These are phyloP conservation scores for Blumeria hordei DNA, from an alignment of 2,329 filamentous ascomycete genomes.

Conservation along the genomic window DNA sequence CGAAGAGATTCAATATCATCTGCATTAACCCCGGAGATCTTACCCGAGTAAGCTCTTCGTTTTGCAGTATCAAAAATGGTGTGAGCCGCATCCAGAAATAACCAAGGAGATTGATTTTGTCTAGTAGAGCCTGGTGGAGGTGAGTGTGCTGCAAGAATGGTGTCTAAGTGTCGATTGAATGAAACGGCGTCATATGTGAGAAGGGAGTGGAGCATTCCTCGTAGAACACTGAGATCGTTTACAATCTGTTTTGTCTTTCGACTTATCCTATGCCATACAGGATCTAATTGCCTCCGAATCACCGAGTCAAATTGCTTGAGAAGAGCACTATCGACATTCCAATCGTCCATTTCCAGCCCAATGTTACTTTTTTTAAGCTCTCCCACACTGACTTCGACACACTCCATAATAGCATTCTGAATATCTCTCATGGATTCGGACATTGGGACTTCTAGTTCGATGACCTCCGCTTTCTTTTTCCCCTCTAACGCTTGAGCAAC, in stretches of 20 bases:
- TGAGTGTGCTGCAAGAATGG: conserved; percentile 72
- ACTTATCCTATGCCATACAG: conserved; percentile 90
- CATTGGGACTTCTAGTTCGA: conserved; percentile 91
- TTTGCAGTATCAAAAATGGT: conserved; percentile 84
- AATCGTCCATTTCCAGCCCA: conserved; percentile 85
- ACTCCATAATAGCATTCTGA: conserved; percentile 84
- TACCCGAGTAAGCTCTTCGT: conserved; percentile 60
- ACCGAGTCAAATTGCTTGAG: conserved; percentile 82
- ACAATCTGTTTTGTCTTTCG: conserved; percentile 92
- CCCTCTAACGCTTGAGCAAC: conserved; percentile 80
- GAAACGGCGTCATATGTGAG: conserved; percentile 74
- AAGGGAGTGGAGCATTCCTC: conserved; percentile 58
- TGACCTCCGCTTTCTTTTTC: conserved; percentile 81
- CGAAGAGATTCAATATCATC: conserved; percentile 23
- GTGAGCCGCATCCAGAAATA: conserved; percentile 86
- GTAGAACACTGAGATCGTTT: conserved; percentile 60
- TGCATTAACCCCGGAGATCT: conserved; percentile 17
- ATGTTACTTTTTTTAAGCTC: conserved; percentile 82
- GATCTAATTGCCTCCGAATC: conserved; percentile 72
- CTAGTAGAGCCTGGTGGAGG: conserved; percentile 69
- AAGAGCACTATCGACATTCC: conserved; percentile 82
- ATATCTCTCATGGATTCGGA: conserved; percentile 82
- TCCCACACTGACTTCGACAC: conserved; percentile 80
- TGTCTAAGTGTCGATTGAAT: conserved; percentile 83
- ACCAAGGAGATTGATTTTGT: conserved; percentile 81